Evolutionary conservation across 1,284 basidiomycete species (phyloP).

Genomic region (Apiotrichum akiyoshidainum): DNA sequence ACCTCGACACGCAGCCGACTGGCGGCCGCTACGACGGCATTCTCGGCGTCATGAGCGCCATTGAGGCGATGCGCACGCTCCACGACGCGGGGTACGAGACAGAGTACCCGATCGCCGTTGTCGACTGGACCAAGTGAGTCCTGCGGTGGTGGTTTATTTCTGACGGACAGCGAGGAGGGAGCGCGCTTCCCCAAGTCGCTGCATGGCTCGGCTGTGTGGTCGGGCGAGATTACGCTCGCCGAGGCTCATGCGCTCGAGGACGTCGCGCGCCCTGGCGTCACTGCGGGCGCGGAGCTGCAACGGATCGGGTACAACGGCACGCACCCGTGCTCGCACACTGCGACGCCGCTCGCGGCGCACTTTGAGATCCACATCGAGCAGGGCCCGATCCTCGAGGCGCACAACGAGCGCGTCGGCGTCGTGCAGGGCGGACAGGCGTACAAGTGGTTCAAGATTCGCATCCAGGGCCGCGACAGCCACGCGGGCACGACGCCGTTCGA

Average conservation of each 20-base stretch:
- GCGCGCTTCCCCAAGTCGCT: conserved; percentile 34
- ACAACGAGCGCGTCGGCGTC: conserved; percentile 19
- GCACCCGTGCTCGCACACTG: conserved; percentile 13
- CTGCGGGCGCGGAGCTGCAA: conserved; percentile 21
- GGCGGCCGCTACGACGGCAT: conserved; percentile 41
- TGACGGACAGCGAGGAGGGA: conserved; percentile 26
- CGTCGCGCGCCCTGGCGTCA: conserved; percentile 12
- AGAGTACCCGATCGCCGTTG: conserved; percentile 23
- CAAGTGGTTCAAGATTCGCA: conserved; percentile 28
- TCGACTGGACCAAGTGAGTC: conserved; percentile 29
- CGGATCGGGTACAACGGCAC: conserved; percentile 27
- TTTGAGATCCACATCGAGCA: conserved; percentile 43
- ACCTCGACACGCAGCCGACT: conserved; percentile 39
- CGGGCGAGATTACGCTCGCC: conserved; percentile 18
- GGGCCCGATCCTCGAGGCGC: conserved; percentile 31
- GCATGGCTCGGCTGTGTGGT: conserved; percentile 38
- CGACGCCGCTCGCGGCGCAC: conserved; percentile 30
- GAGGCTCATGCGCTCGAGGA: conserved; percentile 19
- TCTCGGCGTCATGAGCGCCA: conserved; percentile 29
- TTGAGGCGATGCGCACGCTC: conserved; percentile 26
- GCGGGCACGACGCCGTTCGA: conserved; percentile 32
- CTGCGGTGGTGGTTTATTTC: not conserved
- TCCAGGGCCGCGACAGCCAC: conserved; percentile 31
- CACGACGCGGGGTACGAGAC: conserved; percentile 18
- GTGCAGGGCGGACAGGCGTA: conserved; percentile 33